These are phyloP conservation scores for Hypoxylon crocopeplum DNA, from an alignment of 495 filamentous ascomycete species.

Conservation along the genomic window DNA sequence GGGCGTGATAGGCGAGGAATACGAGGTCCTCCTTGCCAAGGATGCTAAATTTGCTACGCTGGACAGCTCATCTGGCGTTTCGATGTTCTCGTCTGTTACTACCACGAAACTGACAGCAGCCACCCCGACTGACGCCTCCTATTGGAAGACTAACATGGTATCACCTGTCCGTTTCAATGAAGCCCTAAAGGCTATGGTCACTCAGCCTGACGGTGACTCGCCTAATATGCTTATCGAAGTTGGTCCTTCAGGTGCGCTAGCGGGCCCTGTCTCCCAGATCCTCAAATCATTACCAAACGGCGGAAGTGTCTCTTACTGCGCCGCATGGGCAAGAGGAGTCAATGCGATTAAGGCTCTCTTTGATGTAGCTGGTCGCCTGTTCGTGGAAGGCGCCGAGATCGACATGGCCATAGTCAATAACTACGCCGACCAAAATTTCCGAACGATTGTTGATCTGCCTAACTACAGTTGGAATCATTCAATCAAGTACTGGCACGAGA, in stretches of 20 bases:
- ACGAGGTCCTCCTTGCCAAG: slow-evolving; percentile 15
- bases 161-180: slow-evolving; percentile 47
- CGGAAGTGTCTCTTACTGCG: slow-evolving; percentile 31
- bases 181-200: slow-evolving; percentile 23
- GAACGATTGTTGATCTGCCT: slow-evolving; percentile 46
- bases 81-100: slow-evolving; percentile 48
- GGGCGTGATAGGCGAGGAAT: slow-evolving; percentile 48
- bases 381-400: slow-evolving; percentile 6
- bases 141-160: slow-evolving; percentile 46
- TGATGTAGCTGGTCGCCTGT: slow-evolving; percentile 45
- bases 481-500: slow-evolving; percentile 44
- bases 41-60: not conserved
- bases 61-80: not conserved
- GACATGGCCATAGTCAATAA: not conserved
- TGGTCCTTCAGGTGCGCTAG: slow-evolving; percentile 56
- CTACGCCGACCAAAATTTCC: not conserved
- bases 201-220: slow-evolving; percentile 2
- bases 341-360: slow-evolving; percentile 35
- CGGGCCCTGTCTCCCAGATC: slow-evolving; percentile 54
- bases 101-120: slow-evolving; percentile 24
- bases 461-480: slow-evolving; percentile 55
- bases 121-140: slow-evolving; percentile 25
- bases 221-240: slow-evolving; percentile 57
- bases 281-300: slow-evolving; percentile 14
- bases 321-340: slow-evolving; percentile 36